These are phyloP conservation scores for Liquidambar formosana DNA, from an alignment of 164 flowering plant genomes.

Conservation along the genomic window DNA sequence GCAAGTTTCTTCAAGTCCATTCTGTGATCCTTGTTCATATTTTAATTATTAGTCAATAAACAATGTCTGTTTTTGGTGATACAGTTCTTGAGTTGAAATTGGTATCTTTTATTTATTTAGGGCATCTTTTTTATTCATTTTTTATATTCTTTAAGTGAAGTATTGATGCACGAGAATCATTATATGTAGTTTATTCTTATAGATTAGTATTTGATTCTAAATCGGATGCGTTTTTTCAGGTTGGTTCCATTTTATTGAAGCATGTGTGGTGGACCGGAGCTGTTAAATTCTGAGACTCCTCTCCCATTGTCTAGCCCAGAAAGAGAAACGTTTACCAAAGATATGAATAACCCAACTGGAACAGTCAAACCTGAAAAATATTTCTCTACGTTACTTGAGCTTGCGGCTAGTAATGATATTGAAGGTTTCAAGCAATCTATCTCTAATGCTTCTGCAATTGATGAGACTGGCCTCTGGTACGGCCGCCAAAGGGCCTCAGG, in stretches of 20 bases:
- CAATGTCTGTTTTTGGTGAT: no score
- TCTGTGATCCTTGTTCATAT: no score
- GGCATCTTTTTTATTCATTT: no score
- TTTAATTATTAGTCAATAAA: no score
- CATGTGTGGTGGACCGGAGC: conserved; percentile 15
- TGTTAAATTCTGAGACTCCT: not conserved
- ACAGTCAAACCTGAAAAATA: conserved; percentile 3
- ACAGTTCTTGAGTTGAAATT: no score
- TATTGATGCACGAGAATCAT: no score
- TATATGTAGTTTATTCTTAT: not conserved
- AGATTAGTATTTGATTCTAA: conserved; percentile 2
- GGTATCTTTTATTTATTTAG: no score
- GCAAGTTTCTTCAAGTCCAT: no score
- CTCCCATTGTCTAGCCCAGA: not conserved
- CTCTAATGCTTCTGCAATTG: no score
- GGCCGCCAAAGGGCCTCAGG: no score
- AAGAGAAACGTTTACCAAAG: not conserved
- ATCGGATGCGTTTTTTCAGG: not conserved
- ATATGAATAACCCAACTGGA: not conserved
- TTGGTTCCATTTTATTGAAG: conserved; percentile 6
- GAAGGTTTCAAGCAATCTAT: conserved; percentile 10
- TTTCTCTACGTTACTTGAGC: conserved; percentile 12
- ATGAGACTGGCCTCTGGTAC: no score
- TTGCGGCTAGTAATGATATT: conserved; percentile 18
- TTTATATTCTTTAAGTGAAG: no score